Percentiles rank a stretch among this genome's conserved stretches.
These are phyloP conservation scores for Discostella pseudostelligera DNA, from an alignment of 108 stramenopile genomes.

Conservation along the genomic window DNA sequence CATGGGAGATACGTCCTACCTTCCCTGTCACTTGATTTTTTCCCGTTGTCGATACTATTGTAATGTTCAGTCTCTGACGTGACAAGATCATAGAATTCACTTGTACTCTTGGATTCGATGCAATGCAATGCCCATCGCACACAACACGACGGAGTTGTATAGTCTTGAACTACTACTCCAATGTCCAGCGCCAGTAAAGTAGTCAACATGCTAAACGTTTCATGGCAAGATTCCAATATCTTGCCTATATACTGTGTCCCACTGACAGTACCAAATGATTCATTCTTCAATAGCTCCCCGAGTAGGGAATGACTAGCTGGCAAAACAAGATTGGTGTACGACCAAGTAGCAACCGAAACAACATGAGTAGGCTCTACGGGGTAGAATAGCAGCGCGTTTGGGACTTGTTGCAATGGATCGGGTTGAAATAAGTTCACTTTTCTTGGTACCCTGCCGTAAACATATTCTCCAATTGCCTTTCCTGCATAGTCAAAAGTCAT, in stretches of 20 bases:
- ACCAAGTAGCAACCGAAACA: slow-evolving; percentile 18
- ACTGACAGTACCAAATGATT: background rate
- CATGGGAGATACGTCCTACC: slow-evolving; percentile 5
- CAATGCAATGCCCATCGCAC: slow-evolving; percentile 1
- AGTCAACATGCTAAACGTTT: slow-evolving; percentile 18
- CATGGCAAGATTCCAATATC: slow-evolving; percentile 12
- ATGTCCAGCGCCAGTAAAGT: slow-evolving; percentile 16
- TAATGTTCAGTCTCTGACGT: background rate
- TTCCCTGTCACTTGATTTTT: background rate
- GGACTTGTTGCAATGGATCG: background rate
- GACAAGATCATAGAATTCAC: slow-evolving; percentile 8
- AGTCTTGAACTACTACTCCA: slow-evolving; percentile 2
- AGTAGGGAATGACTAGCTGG: slow-evolving; percentile 18
- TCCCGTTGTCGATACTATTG: background rate
- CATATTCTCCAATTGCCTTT: slow-evolving; percentile 6
- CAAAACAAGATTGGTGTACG: slow-evolving; percentile 16
- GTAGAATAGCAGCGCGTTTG: background rate
- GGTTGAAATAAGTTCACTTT: too few species aligned
- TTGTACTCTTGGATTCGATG: slow-evolving; percentile 5
- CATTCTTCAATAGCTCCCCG: background rate
- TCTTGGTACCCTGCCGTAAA: background rate
- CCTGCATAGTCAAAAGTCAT: slow-evolving; percentile 22
- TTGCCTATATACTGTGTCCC: background rate
- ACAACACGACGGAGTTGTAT: background rate
- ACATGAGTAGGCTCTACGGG: background rate